A percentile compares a stretch with the other conserved stretches of the same genome.
phyloP scores from a whole-genome alignment of 208 protist species.

The Wallacemonas sp. region DNA sequence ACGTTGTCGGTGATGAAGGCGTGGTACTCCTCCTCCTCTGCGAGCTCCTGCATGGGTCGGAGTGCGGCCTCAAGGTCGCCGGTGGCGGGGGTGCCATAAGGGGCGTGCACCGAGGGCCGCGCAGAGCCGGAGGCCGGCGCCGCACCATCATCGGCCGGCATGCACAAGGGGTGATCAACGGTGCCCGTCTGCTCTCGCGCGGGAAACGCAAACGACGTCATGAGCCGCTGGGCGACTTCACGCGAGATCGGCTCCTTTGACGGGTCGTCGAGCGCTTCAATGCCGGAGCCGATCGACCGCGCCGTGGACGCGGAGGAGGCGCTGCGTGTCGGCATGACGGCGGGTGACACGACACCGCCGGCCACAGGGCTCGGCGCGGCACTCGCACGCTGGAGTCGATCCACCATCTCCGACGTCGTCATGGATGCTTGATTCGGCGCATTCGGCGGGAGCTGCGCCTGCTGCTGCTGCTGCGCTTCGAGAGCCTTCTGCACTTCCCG shows the following conservation, averaged over 20 bases:
- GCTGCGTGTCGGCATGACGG: not conserved
- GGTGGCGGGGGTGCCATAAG: slow-evolving; percentile 3
- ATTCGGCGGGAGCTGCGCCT: not conserved
- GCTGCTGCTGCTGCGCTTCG: not conserved
- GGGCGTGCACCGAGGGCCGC: not conserved
- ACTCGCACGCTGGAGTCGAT: not conserved
- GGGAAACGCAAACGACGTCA: slow-evolving; percentile 10
- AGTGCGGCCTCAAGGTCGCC: slow-evolving; percentile 14
- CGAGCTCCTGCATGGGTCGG: slow-evolving; percentile 25
- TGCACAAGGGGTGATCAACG: not conserved
- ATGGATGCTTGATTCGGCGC: not conserved
- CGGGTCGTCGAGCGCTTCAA: slow-evolving; percentile 12
- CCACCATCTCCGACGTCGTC: not conserved
- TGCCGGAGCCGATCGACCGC: not conserved
- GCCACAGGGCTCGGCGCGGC: not conserved
- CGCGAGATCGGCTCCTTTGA: slow-evolving; percentile 14
- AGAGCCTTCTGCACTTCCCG: not conserved
- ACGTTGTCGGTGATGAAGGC: slow-evolving; percentile 26
- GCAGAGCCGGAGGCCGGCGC: too few relatives aligned
- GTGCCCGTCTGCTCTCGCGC: not conserved
- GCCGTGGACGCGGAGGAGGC: not conserved
- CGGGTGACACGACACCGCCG: not conserved
- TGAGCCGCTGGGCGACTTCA: slow-evolving; percentile 8
- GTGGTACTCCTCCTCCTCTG: slow-evolving; percentile 30
- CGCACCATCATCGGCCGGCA: not conserved